Evolutionary conservation across 352 stramenopile genomes (phyloP).

Genomic region (Hyaloperonospora brassicae): DNA sequence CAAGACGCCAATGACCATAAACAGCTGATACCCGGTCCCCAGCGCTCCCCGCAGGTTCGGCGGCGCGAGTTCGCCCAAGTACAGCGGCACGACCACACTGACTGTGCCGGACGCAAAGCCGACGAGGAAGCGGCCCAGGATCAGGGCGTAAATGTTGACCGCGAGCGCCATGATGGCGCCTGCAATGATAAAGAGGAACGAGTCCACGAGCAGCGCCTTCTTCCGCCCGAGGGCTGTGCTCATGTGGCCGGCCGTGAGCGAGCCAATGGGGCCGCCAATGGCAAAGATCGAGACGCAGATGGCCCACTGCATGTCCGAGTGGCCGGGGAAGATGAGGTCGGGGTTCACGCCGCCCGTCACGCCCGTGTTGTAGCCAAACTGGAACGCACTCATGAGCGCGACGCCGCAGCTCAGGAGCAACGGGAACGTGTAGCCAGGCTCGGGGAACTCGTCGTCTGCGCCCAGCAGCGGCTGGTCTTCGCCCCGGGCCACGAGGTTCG

Average conservation of each 20-base stretch:
- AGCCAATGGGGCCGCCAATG: conserved; percentile 53
- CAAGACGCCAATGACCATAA: conserved; percentile 63
- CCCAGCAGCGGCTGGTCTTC: conserved; percentile 67
- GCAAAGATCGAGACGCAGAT: conserved; percentile 65
- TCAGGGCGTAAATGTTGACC: conserved; percentile 66
- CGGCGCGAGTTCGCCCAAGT: conserved; percentile 58
- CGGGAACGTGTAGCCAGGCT: conserved; percentile 59
- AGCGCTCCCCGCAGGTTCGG: conserved; percentile 65
- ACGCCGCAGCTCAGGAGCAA: conserved; percentile 60
- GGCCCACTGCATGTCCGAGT: conserved; percentile 57
- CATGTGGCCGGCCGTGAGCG: conserved; percentile 48
- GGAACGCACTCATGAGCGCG: conserved; percentile 58
- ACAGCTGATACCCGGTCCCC: conserved; percentile 67
- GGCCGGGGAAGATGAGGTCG: conserved; percentile 52
- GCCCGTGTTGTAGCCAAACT: conserved; percentile 73
- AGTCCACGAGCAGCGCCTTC: conserved; percentile 50
- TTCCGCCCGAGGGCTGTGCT: conserved; percentile 51
- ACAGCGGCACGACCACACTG: conserved; percentile 65
- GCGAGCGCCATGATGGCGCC: conserved; percentile 50
- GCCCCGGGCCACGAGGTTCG: conserved; percentile 41
- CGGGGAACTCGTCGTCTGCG: conserved; percentile 46
- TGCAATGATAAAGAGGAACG: conserved; percentile 57
- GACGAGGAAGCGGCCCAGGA: conserved; percentile 59
- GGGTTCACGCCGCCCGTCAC: conserved; percentile 60
- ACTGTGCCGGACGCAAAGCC: conserved; percentile 61